Evolutionary conservation across 169 alveolate genomes (phyloP).

Genomic region (Theileria orientalis): DNA sequence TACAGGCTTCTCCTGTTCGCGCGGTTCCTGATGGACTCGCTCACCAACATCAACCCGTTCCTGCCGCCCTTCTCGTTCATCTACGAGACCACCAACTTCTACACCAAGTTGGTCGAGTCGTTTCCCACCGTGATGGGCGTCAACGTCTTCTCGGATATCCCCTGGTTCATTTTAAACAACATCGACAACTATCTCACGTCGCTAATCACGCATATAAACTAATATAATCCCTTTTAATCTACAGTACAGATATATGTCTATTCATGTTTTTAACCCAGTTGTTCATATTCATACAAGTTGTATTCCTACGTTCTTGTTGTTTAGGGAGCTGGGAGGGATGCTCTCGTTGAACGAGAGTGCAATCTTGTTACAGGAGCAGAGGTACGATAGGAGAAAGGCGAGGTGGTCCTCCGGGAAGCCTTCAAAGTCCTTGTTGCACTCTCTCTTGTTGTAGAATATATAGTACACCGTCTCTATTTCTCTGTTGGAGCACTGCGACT

Average conservation of each 20-base stretch:
- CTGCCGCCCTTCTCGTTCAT: constrained; percentile 75
- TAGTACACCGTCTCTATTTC: constrained; percentile 56
- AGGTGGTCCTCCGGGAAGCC: constrained; percentile 59
- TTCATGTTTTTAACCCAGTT: not conserved
- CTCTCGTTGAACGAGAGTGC: constrained; percentile 14
- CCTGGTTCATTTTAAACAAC: constrained; percentile 58
- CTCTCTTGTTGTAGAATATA: constrained; percentile 33
- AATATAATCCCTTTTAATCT: not conserved
- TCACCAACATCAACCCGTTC: constrained; percentile 82
- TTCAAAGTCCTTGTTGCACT: constrained; percentile 26
- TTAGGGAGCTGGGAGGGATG: constrained; percentile 18
- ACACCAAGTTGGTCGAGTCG: constrained; percentile 69
- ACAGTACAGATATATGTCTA: not conserved
- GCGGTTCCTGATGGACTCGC: constrained; percentile 79
- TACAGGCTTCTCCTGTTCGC: constrained; percentile 71
- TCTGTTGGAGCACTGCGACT: constrained; percentile 18
- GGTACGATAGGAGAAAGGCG: constrained; percentile 33
- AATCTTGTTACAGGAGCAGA: constrained; percentile 8
- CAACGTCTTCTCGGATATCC: constrained; percentile 66
- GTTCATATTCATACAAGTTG: constrained; percentile 22
- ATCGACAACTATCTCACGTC: not conserved
- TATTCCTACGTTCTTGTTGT: constrained; percentile 49
- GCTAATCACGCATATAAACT: not conserved
- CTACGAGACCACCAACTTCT: constrained; percentile 72
- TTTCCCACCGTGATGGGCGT: constrained; percentile 67